phyloP scores from a whole-genome alignment of 2,329 filamentous ascomycete genomes.

The Hortaea sp. region DNA sequence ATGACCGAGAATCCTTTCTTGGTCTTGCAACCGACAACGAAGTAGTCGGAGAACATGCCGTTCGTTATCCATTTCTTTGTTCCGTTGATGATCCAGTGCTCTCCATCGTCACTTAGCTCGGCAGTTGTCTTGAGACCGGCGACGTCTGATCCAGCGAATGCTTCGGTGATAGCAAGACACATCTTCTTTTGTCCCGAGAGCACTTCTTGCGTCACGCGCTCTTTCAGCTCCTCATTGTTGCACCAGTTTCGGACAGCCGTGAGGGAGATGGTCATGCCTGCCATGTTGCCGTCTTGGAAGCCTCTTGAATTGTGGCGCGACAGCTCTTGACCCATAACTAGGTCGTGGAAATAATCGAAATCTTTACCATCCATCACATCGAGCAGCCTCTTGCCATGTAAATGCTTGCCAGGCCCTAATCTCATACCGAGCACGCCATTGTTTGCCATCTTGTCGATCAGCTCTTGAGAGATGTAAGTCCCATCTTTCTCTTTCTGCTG shows the following conservation, averaged over 20 bases:
- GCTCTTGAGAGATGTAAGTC: conserved; percentile 55
- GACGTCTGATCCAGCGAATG: conserved; percentile 76
- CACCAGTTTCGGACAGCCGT: conserved; percentile 74
- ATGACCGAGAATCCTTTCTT: conserved; percentile 70
- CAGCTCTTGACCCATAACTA: conserved; percentile 66
- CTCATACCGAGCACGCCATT: conserved; percentile 70
- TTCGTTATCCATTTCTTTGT: conserved; percentile 74
- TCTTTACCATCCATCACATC: conserved; percentile 66
- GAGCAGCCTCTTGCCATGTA: conserved; percentile 60
- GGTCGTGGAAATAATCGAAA: conserved; percentile 80
- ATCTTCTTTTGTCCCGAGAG: conserved; percentile 79
- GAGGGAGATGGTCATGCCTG: conserved; percentile 73
- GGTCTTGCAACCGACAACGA: conserved; percentile 70
- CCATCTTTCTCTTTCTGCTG: conserved; percentile 66
- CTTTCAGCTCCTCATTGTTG: conserved; percentile 55
- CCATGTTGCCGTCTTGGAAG: conserved; percentile 80
- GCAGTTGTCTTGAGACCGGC: conserved; percentile 71
- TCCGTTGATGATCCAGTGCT: conserved; percentile 60
- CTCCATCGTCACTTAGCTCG: conserved; percentile 63
- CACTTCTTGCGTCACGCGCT: conserved; percentile 59
- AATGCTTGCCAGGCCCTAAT: conserved; percentile 70
- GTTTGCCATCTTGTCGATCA: conserved; percentile 71
- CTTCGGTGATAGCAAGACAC: conserved; percentile 78
- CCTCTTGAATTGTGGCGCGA: conserved; percentile 64
- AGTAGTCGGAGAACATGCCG: conserved; percentile 72